These are phyloP conservation scores for Ophiostoma fasciatum DNA, from an alignment of 2,329 filamentous ascomycete genomes.

Conservation along the genomic window DNA sequence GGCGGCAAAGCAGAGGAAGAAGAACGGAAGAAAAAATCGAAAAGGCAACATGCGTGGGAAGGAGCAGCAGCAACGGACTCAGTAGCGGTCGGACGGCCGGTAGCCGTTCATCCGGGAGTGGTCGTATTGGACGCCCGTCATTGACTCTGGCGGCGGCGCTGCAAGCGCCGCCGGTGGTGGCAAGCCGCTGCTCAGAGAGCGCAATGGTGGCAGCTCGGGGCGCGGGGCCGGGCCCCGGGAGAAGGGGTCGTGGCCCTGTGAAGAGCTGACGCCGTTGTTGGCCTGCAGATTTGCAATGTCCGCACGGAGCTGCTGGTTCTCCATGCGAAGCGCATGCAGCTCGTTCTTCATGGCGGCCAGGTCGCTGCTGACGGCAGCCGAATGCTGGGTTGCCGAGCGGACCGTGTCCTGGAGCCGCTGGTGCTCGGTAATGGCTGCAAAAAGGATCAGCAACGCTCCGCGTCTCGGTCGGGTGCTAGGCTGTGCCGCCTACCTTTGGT, in stretches of 20 bases:
- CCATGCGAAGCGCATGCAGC: slow-evolving; percentile 30
- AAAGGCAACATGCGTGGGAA: not conserved
- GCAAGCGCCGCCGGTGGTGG: slow-evolving; percentile 12
- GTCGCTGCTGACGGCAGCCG: slow-evolving; percentile 26
- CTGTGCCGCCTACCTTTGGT: slow-evolving; percentile 74
- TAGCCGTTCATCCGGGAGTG: slow-evolving; percentile 31
- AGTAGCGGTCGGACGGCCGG: slow-evolving; percentile 16
- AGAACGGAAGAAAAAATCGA: not conserved
- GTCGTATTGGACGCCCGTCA: slow-evolving; percentile 53
- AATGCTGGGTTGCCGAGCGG: slow-evolving; percentile 31
- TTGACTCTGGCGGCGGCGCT: slow-evolving; percentile 33
- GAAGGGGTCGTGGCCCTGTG: slow-evolving; percentile 14
- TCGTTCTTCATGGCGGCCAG: slow-evolving; percentile 35
- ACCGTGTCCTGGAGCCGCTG: slow-evolving; percentile 37
- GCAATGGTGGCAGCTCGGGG: slow-evolving; percentile 41
- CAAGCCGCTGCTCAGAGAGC: slow-evolving; percentile 31
- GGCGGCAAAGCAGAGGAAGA: not conserved
- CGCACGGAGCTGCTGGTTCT: slow-evolving; percentile 31
- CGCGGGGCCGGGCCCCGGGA: slow-evolving; percentile 18
- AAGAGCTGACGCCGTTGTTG: slow-evolving; percentile 13
- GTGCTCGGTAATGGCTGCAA: slow-evolving; percentile 46
- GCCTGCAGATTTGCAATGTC: slow-evolving; percentile 16
- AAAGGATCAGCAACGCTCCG: not conserved
- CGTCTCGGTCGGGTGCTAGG: too few relatives aligned
- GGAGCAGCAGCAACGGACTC: not conserved